Percentiles rank a stretch among this genome's conserved stretches.
These are phyloP conservation scores for Cladorrhinum samala DNA, from an alignment of 495 filamentous ascomycete genomes.

Conservation along the genomic window DNA sequence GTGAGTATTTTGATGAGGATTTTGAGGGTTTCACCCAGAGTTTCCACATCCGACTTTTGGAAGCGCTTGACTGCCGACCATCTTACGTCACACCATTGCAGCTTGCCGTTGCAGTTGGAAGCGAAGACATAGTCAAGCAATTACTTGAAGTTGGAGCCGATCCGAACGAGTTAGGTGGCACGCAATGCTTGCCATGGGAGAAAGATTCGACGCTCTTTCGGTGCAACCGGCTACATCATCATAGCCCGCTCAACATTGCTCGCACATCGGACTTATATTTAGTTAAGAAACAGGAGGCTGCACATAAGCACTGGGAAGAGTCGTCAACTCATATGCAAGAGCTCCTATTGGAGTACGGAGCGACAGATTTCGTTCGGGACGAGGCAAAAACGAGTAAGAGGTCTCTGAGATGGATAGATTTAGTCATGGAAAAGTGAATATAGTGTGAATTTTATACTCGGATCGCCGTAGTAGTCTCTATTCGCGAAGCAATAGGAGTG, in stretches of 20 bases:
- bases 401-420: too few relatives aligned
- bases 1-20: too few relatives aligned
- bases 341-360: background rate
- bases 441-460: too few relatives aligned
- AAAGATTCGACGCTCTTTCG: background rate
- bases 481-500: too few relatives aligned
- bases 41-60: too few relatives aligned
- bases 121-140: background rate
- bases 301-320: background rate
- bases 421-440: too few relatives aligned
- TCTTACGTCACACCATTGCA: background rate
- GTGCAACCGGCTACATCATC: background rate
- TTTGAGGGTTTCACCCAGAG: too few relatives aligned
- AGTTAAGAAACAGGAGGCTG: background rate
- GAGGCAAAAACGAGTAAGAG: too few relatives aligned
- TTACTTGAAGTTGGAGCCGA: background rate
- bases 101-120: background rate
- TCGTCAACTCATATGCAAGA: background rate
- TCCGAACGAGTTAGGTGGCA: background rate
- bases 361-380: background rate
- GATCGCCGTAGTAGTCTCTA: too few relatives aligned
- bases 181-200: background rate
- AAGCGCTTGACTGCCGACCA: background rate
- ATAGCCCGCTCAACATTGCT: background rate
- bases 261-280: too few relatives aligned